Conservation (phyloP, 1,284 basidiomycete genomes). For the Naganishia albida region DNA sequence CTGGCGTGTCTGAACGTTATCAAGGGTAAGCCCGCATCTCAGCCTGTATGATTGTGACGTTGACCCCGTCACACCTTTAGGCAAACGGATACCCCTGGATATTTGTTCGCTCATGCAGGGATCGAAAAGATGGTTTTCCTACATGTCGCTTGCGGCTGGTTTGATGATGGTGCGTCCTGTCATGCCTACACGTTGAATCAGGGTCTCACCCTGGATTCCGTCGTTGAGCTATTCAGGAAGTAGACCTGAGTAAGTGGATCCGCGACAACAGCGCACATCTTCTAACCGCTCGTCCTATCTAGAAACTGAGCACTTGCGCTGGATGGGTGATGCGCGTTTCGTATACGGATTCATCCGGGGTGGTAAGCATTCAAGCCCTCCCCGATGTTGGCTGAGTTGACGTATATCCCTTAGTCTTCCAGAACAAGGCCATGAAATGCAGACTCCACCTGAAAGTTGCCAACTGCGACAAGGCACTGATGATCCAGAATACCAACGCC, state of each 20-base stretch:
- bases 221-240: constrained; percentile 62
- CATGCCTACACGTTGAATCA: neutral
- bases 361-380: constrained; percentile 53
- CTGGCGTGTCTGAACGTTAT: constrained; percentile 79
- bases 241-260: constrained; percentile 63
- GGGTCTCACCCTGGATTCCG: neutral
- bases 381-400: constrained; percentile 1
- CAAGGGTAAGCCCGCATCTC: constrained; percentile 64
- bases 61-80: constrained; percentile 59
- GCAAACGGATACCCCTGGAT: constrained; percentile 60
- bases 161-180: constrained; percentile 61
- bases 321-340: constrained; percentile 92
- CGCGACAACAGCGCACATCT: neutral
- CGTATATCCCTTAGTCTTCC: constrained; percentile 59
- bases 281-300: constrained; percentile 32
- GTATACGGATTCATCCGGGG: constrained; percentile 77
- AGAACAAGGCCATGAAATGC: constrained; percentile 67
- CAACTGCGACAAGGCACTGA: constrained; percentile 70
- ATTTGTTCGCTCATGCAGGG: constrained; percentile 65
- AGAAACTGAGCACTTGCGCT: constrained; percentile 82
- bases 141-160: constrained; percentile 84
- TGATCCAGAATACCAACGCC: constrained; percentile 60
- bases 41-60: neutral
- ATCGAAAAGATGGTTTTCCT: constrained; percentile 68
- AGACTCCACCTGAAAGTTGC: constrained; percentile 70